phyloP scores from a whole-genome alignment of 257 asterid species.

The Vinca minor region DNA sequence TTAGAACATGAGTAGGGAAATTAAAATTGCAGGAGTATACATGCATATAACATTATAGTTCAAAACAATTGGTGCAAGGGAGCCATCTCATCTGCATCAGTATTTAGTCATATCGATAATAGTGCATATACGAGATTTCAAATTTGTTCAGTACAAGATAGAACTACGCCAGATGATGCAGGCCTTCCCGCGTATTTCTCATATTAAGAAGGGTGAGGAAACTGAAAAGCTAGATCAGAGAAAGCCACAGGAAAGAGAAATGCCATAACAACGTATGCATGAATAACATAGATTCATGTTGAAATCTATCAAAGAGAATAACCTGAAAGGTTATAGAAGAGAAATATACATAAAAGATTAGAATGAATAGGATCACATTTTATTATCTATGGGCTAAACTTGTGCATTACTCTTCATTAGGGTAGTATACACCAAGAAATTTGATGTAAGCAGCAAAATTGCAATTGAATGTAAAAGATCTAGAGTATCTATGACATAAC shows the following conservation, averaged over 20 bases:
- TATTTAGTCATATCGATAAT: not conserved
- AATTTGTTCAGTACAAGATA: not conserved
- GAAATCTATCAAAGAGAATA: not conserved
- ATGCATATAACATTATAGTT: not conserved
- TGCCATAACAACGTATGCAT: not conserved
- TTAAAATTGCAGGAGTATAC: not conserved
- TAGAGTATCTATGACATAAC: not conserved
- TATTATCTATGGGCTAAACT: not conserved
- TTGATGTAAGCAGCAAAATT: not conserved
- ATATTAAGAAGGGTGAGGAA: not conserved
- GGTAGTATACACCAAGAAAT: too few relatives aligned
- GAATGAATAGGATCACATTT: not conserved
- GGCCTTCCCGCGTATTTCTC: not conserved
- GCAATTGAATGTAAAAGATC: not conserved
- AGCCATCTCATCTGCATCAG: not conserved
- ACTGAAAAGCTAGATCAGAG: not conserved
- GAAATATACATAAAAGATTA: not conserved
- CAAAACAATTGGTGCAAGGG: not conserved
- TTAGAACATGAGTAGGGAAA: not conserved
- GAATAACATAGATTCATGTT: not conserved
- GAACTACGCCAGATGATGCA: not conserved
- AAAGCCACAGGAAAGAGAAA: not conserved
- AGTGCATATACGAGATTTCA: not conserved
- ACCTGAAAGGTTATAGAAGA: not conserved
- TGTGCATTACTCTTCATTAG: not conserved